Evolutionary conservation across 176 grass and related monocot genomes (phyloP), one percentile per base, ranked within the genome.

Genomic region (Phyllostachys edulis): DNA sequence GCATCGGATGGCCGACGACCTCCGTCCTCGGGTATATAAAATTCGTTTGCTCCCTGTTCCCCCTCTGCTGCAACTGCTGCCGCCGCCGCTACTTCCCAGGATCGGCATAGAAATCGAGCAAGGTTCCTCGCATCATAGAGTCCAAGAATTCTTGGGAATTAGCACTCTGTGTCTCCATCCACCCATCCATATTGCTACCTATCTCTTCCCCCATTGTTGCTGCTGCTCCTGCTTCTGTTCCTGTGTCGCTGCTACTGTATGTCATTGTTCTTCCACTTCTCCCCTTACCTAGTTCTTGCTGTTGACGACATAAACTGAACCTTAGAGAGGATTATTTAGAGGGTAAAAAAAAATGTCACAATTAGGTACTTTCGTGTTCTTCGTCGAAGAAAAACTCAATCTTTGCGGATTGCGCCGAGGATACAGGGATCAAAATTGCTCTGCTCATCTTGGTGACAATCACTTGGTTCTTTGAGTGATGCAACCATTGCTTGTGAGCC

Each of bases 1-100:
- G 60, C 79, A 78, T 82, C 67, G 72, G 32, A 18, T 62, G 40
- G 32, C 24, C 37, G 73, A 46, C 24, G 52, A 54, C 69, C 17
- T 77, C 83, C 84, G 78, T 73, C 73, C 51, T 80, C 89, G 80
- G 89, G 89, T 90, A 90, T 72, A 90, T 90, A 87, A 36, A 87
- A 91, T 87, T 87, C 89, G 76, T 84, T 84, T 38, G 73, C 86
- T 78, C 29, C 79, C 40, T 77, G 32, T 49, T 37, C 47, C 75
- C 84, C 63, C 51, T 80, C 75, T 85, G 75, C 84, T 61, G 21
- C n/a, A 11, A 60, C 10, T 26, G 57, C 57, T 5, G 61, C 73
- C 64, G 34, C 82, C 29, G 62, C 76, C 63, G 89, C 80, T 70
- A 77, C 61, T 80, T 80, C 85, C 85, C 75, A 80, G 87, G 80